Conservation (phyloP, 805 yeast species). For the Hanseniaspora taiwanica region DNA sequence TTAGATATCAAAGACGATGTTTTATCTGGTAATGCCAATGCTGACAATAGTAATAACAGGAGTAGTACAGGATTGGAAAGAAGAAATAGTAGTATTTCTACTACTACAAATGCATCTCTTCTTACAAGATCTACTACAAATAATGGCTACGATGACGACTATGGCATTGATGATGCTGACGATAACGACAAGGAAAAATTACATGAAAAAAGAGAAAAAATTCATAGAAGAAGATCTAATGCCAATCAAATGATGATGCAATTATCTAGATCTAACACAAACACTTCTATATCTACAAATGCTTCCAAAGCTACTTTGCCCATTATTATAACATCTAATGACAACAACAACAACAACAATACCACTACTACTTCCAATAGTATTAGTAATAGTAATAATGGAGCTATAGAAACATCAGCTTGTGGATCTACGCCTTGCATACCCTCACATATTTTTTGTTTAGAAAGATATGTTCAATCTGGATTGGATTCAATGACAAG, state of each 20-base stretch:
- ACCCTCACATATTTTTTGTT: constrained; percentile 18
- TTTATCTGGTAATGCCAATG: too few species aligned
- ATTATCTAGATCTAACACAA: constrained; percentile 8
- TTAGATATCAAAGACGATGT: constrained; percentile 12
- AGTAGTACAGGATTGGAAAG: constrained; percentile 7
- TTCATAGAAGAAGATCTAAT: constrained; percentile 6
- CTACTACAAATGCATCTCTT: too few species aligned
- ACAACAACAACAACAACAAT: background rate
- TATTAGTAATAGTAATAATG: background rate
- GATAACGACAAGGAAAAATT: constrained; percentile 4
- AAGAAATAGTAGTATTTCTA: constrained; percentile 5
- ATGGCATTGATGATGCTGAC: background rate
- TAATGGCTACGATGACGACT: too few species aligned
- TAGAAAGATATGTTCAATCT: constrained; percentile 18
- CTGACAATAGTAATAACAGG: constrained; percentile 1
- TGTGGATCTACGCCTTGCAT: constrained; percentile 9
- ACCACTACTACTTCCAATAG: too few species aligned
- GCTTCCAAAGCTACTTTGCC: too few species aligned
- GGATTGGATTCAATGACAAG: constrained; percentile 14
- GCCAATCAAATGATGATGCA: background rate
- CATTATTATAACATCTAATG: constrained; percentile 1
- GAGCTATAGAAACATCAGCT: too few species aligned
- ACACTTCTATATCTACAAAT: too few species aligned
- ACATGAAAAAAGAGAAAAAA: constrained; percentile 6
- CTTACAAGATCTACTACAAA: too few species aligned